Evolutionary conservation across 2,329 filamentous ascomycete species (phyloP), one percentile per base, ranked within the genome.

Genomic region (Coleophoma cylindrospora): DNA sequence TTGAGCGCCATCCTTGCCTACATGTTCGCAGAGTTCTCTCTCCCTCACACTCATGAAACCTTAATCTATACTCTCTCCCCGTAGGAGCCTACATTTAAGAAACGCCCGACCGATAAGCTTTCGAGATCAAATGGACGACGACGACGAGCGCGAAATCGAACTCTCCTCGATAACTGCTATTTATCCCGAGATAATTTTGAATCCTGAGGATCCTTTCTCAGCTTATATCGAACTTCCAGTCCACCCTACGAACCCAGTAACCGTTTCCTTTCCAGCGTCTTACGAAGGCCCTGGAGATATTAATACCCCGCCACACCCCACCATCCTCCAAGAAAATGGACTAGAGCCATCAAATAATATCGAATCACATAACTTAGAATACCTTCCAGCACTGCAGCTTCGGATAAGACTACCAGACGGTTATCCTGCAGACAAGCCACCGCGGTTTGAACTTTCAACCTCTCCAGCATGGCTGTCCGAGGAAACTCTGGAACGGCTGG

Each of bases 151-250:
- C 45, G 66, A 73, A 49, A 70, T 75, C 43, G 83, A 87, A 70
- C 71, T 87, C 49, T 76, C 74, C 59, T 77, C 81, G 13, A 74
- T 87, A 50, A 69, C 74, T 50, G 80, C 82, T 54, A 87, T 87
- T 59, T 87, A 78, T 56, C 83, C 83, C n/a, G 84, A 87, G 65
- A 76, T 87, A 13, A 71, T 71, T 32, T 66, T 68, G 9, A 63
- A 73, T 17, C 64, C 71, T 43, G 61, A 70, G 7, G 58, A 72
- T 33, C 70, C 69, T 8, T 76, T 84, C 61, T 70, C 71, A 40
- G 59, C 59, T 8, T 59, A 58, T n/a, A 73, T 86, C 50, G 77
- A 82, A 41, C 66, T 86, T 15, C 78, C 80, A 3, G 76, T 85
- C 38, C 73, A 75, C 54, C 76, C 82, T 11, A 68, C 66, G 34